A percentile compares a stretch with the other conserved stretches of the same genome.
Evolutionary conservation across 1,139 yeast species (phyloP).

Genomic region (Wickerhamomyces sp.): DNA sequence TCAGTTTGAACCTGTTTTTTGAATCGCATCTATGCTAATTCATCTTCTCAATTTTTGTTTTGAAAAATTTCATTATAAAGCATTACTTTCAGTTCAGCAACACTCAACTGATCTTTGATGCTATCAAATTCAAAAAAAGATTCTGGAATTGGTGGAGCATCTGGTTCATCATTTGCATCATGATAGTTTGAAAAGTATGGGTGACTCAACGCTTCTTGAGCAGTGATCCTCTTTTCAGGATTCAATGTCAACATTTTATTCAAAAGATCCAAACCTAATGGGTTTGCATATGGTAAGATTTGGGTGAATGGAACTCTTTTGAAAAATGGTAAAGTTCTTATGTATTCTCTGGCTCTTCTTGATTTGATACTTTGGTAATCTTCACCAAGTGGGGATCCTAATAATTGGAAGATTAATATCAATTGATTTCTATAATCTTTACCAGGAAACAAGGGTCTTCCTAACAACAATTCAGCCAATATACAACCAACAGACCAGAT

Average conservation of each 20-base stretch:
- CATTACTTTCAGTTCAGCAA: conserved; percentile 45
- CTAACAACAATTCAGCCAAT: conserved; percentile 53
- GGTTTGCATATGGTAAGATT: conserved; percentile 44
- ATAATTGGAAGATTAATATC: conserved; percentile 50
- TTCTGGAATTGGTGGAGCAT: conserved; percentile 43
- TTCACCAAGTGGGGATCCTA: conserved; percentile 61
- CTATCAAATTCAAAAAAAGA: conserved; percentile 63
- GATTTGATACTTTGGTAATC: conserved; percentile 56
- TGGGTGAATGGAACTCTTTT: conserved; percentile 40
- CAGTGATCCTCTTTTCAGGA: conserved; percentile 60
- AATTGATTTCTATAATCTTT: conserved; percentile 66
- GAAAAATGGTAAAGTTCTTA: conserved; percentile 52
- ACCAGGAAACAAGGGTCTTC: conserved; percentile 76
- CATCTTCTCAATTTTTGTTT: neutral
- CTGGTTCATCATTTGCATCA: conserved; percentile 71
- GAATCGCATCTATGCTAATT: neutral
- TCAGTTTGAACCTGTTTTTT: neutral
- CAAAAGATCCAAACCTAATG: conserved; percentile 58
- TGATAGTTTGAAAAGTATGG: conserved; percentile 64
- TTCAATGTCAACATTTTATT: conserved; percentile 57
- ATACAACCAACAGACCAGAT: conserved; percentile 81
- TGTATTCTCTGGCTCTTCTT: conserved; percentile 56
- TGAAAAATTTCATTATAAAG: conserved; percentile 52
- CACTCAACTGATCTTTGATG: conserved; percentile 44
- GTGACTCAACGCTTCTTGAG: conserved; percentile 59